Evolutionary conservation across 1,284 basidiomycete species (phyloP).

Genomic region (Ceratobasidium papillatum): DNA sequence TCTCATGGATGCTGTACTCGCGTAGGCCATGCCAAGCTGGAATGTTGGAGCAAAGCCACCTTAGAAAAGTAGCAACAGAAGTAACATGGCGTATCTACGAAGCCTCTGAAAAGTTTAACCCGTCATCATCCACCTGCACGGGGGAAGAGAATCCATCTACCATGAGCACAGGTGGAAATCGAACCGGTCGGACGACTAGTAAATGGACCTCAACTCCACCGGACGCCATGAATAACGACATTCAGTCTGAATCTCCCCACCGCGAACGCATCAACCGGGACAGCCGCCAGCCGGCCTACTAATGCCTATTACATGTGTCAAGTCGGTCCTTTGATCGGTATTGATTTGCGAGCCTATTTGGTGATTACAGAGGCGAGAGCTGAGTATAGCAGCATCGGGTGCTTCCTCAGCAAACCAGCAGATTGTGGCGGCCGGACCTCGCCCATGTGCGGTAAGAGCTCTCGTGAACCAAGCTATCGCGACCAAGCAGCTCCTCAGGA

Average conservation of each 20-base stretch:
- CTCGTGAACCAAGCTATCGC: not conserved
- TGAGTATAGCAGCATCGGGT: not conserved
- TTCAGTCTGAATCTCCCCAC: not conserved
- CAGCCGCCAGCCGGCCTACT: not conserved
- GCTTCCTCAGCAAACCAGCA: not conserved
- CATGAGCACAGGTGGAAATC: not conserved
- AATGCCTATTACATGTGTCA: not conserved
- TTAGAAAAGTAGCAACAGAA: not conserved
- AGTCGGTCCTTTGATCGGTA: not conserved
- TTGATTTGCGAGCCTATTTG: not conserved
- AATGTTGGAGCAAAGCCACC: not conserved
- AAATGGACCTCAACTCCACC: not conserved
- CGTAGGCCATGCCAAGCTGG: not conserved
- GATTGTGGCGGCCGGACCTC: conserved; percentile 18
- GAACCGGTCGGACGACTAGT: not conserved
- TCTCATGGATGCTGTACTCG: conserved; percentile 21
- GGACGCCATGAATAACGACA: not conserved
- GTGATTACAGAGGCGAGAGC: conserved; percentile 17
- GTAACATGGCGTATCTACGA: not conserved
- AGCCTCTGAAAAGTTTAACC: not conserved
- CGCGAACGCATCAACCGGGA: not conserved
- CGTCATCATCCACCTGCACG: not conserved
- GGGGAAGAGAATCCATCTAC: conserved; percentile 15
- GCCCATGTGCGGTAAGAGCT: conserved; percentile 14
- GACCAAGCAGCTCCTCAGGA: not conserved